Percentiles rank a stretch among this genome's conserved stretches.
Evolutionary conservation across 2,329 filamentous ascomycete genomes (phyloP).

Genomic region (Gaeumannomyces tritici): DNA sequence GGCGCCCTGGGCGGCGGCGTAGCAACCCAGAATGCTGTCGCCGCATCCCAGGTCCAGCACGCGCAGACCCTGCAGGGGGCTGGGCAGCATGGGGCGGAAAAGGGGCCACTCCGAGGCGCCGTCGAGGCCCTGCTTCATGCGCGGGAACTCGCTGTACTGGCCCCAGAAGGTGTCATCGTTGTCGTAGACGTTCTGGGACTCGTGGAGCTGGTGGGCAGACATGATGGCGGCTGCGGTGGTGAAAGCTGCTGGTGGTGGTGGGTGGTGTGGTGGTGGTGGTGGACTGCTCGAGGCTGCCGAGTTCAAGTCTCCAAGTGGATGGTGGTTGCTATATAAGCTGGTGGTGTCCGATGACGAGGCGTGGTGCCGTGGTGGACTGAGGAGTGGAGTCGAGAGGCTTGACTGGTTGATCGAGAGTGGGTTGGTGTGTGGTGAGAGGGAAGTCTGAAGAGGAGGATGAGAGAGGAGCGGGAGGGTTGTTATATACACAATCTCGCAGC

Average conservation of each 20-base stretch:
- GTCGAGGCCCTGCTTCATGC: conserved; percentile 14
- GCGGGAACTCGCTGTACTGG: conserved; percentile 3
- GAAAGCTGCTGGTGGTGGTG: too few relatives aligned
- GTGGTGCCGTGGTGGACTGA: not conserved
- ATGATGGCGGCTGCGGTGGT: not conserved
- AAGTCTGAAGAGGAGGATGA: not conserved
- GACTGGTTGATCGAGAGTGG: not conserved
- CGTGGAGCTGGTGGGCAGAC: not conserved
- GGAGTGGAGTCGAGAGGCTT: not conserved
- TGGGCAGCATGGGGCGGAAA: conserved; percentile 28
- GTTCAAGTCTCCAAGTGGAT: too few relatives aligned
- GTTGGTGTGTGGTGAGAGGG: not conserved
- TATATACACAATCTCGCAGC: not conserved
- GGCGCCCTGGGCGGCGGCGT: conserved; percentile 27
- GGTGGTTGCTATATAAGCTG: not conserved
- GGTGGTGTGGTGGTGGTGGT: too few relatives aligned
- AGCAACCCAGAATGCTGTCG: conserved; percentile 35
- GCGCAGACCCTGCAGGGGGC: conserved; percentile 17
- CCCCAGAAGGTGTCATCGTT: conserved; percentile 4
- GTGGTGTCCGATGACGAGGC: not conserved
- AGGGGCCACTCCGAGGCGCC: conserved; percentile 33
- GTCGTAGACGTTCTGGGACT: conserved; percentile 13
- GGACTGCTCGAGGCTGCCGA: too few relatives aligned
- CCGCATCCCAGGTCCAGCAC: conserved; percentile 37
- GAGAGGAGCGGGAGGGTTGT: not conserved